Base-by-base conservation (phyloP, 202 grass and related monocot genomes). In the Eragrostis tef region DNA sequence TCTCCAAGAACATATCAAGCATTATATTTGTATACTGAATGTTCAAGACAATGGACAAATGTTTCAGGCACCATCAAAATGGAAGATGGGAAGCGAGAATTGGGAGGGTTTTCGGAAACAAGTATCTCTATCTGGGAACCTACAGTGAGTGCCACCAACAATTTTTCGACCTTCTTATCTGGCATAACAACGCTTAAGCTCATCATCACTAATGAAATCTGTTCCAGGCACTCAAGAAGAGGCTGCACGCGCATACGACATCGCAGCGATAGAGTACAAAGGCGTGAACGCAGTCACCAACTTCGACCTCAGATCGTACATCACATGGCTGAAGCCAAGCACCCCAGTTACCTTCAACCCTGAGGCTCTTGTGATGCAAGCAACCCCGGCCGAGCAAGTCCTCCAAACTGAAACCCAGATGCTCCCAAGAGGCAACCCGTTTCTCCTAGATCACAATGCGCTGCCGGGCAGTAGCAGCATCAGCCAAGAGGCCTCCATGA, bases 51-150 rank as follows among this genome's bases (percentile, higher is more conserved):
- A 22, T 56, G 21, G 25, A 20, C 7, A 73, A 46, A 46, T 57
- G 9, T 42, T 53, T 50, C 85, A 91, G 89, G 64, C 89, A 88
- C 44, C 89, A 91, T 17, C 86, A 91, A 20, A 88, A 88, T 0
- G 89, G 86, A 5, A 70, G 89, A 44, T 91, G 89, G 89, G 89
- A 91, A n/a, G 89, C 86, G 22, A 91, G 89, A 39, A 88, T 91
- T 2, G 89, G 89, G 41, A 74, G 82, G 9, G 82, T 91, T 29
- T 88, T 83, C 11, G 86, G 89, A 1, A 88, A 86, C 79, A 91
- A 91, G 64, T 88, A 91, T 9, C 86, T 91, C 69, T 91, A 88
- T 16, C 74, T 91, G 12, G 86, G 86, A 43, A 88, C 82, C 13
- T 91, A 82, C 74, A 57, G 84, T 79, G 7, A 87, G 84, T 44